Base-by-base conservation (phyloP, 2,329 filamentous ascomycete species). In the Monosporascus sp. region DNA sequence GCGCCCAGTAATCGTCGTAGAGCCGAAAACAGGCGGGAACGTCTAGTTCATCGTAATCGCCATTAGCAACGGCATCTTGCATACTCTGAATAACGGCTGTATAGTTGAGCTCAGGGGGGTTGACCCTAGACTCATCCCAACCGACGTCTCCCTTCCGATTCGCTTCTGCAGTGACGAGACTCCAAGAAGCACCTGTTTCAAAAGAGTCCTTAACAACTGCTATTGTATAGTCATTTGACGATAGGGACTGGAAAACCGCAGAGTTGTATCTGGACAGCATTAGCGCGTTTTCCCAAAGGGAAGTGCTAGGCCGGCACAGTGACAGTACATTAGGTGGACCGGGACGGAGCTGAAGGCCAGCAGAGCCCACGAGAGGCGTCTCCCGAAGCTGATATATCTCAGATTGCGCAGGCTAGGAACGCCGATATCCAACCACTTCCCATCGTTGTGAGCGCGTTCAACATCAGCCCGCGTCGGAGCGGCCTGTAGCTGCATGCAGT, bases 401-500 rank as follows among this genome's bases (percentile, higher is more conserved):
- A 60, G 24, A 17, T 60, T 60, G 14, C 54, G 31, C 9, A 58
- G 41, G 27, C 59, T 59, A 3, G 53, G 51, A 2, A 60, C 46
- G 3, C 59, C 57, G 7, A 60, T 58, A 19, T 60, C 59, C 8
- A 60, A 37, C 55, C 57, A 58, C 26, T 6, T 43, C 1, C 49
- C 46, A 7, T 45, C 31, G 16, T 16, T 7, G 50, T 60, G 60
- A 5, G 55, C 61, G 16, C 44, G 40, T 27, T 72, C 63, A 1
- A 73, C 52, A 19, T 71, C 63, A 0, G 45, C 48, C 7, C 70
- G 55, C 0, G 69, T 71, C 0, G 70, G 71, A 0, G 70, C 68
- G 0, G 60, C 63, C 1, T 70, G 61, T 1, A 65, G 58, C 43
- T 73, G 72, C 65, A 71, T 72, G 20, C 66, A 69, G 37, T 69